Conservation (phyloP, 2,329 filamentous ascomycete species). For the Aspergillus calidoustus region DNA sequence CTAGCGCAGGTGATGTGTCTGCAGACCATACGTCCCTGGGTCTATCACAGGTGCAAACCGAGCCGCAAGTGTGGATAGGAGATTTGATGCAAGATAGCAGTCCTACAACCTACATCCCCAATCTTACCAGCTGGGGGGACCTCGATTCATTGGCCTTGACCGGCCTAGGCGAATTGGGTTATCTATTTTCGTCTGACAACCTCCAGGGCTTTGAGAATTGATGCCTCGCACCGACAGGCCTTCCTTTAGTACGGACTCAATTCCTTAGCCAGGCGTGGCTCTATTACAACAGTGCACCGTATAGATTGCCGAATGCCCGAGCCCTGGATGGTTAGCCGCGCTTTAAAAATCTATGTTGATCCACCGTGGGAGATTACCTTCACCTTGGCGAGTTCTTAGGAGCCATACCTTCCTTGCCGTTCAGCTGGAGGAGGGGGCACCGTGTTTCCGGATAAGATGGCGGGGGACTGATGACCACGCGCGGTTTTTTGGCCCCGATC, state of each 20-base stretch:
- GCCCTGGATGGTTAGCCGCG: too few relatives aligned
- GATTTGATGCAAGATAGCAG: constrained; percentile 22
- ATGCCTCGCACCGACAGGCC: background rate
- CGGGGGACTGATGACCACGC: background rate
- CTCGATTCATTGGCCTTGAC: constrained; percentile 35
- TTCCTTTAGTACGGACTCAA: too few relatives aligned
- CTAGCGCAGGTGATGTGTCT: constrained; percentile 3
- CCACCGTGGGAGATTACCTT: too few relatives aligned
- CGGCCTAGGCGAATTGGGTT: constrained; percentile 24
- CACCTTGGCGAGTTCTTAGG: too few relatives aligned
- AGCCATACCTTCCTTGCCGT: too few relatives aligned
- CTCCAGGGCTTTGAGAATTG: background rate
- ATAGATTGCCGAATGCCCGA: too few relatives aligned
- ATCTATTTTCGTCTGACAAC: constrained; percentile 12
- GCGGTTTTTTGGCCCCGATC: too few relatives aligned
- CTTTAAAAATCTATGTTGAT: too few relatives aligned
- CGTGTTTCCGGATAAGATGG: too few relatives aligned
- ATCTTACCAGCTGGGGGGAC: constrained; percentile 33
- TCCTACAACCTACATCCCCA: constrained; percentile 22
- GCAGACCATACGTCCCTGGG: background rate
- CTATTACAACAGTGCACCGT: too few relatives aligned
- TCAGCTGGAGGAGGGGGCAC: too few relatives aligned
- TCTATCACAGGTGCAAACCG: background rate
- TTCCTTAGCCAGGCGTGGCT: too few relatives aligned
- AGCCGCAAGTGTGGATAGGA: constrained; percentile 14